These are phyloP conservation scores for Backusella mclennaniae DNA, from an alignment of 192 early-diverging fungal genomes.

Conservation along the genomic window DNA sequence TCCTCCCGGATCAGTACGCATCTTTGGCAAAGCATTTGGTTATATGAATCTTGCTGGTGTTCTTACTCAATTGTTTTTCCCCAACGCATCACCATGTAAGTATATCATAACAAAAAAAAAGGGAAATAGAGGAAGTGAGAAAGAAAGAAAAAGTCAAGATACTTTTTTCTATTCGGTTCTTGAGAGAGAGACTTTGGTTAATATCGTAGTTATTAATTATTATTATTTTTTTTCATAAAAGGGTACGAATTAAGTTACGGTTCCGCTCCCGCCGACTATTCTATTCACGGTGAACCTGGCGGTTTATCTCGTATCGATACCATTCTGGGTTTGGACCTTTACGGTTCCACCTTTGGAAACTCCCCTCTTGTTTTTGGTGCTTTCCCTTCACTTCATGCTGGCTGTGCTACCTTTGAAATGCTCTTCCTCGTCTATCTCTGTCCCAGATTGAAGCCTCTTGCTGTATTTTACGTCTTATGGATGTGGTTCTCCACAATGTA, in stretches of 20 bases:
- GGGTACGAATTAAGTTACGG: conserved; percentile 69
- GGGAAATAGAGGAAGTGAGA: background rate
- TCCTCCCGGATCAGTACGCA: conserved; percentile 44
- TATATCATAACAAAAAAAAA: conserved; percentile 4
- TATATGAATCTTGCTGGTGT: conserved; percentile 66
- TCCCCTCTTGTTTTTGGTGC: conserved; percentile 77
- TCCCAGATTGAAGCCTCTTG: conserved; percentile 42
- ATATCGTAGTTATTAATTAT: background rate
- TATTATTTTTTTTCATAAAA: conserved; percentile 13
- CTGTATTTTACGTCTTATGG: conserved; percentile 58
- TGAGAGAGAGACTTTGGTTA: background rate
- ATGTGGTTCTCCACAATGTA: conserved; percentile 81
- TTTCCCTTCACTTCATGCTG: conserved; percentile 71
- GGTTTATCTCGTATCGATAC: conserved; percentile 66
- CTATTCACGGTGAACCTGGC: conserved; percentile 65
- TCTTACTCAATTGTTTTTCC: conserved; percentile 62
- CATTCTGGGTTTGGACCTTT: conserved; percentile 59
- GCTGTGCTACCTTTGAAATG: conserved; percentile 60
- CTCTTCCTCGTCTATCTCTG: conserved; percentile 52
- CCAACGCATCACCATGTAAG: conserved; percentile 68
- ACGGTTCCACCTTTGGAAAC: conserved; percentile 57
- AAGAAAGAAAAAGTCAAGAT: background rate
- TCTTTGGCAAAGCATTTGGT: conserved; percentile 60
- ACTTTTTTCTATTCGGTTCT: background rate
- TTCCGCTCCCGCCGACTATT: conserved; percentile 54